These are phyloP conservation scores for Allium fistulosum DNA, from an alignment of 106 monocot species.

Conservation along the genomic window DNA sequence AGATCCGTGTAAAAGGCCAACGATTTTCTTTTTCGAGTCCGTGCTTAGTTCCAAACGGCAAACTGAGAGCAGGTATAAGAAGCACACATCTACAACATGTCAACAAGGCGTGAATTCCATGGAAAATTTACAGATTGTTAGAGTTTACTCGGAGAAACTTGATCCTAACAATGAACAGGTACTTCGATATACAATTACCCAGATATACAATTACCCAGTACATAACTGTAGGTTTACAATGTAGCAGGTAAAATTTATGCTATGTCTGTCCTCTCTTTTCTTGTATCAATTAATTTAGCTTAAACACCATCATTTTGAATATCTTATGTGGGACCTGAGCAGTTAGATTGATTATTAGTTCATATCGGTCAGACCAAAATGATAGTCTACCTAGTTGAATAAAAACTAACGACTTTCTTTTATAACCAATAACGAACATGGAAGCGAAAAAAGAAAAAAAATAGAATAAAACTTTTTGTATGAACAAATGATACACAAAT, in stretches of 20 bases:
- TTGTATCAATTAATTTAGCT: background rate
- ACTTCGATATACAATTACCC: background rate
- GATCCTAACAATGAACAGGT: conserved; percentile 35
- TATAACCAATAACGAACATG: too few species aligned
- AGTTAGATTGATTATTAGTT: too few species aligned
- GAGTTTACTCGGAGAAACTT: conserved; percentile 39
- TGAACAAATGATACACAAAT: background rate
- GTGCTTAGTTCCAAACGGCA: conserved; percentile 10
- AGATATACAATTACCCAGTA: background rate
- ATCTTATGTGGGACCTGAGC: too few species aligned
- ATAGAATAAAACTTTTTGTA: background rate
- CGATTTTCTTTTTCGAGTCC: conserved; percentile 53
- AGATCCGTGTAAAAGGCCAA: conserved; percentile 66
- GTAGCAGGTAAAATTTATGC: too few species aligned
- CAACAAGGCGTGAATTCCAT: conserved; percentile 7
- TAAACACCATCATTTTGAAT: too few species aligned
- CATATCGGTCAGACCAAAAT: too few species aligned
- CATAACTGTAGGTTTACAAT: too few species aligned
- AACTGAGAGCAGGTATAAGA: conserved; percentile 46
- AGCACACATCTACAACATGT: conserved; percentile 30
- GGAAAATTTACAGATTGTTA: conserved; percentile 29
- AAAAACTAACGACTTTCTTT: too few species aligned
- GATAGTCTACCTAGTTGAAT: too few species aligned
- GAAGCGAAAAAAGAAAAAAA: background rate
- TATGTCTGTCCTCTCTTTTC: background rate